Evolutionary conservation across 202 grass and related monocot species (phyloP).

Genomic region (Bolboschoenoplectus hybrid): DNA sequence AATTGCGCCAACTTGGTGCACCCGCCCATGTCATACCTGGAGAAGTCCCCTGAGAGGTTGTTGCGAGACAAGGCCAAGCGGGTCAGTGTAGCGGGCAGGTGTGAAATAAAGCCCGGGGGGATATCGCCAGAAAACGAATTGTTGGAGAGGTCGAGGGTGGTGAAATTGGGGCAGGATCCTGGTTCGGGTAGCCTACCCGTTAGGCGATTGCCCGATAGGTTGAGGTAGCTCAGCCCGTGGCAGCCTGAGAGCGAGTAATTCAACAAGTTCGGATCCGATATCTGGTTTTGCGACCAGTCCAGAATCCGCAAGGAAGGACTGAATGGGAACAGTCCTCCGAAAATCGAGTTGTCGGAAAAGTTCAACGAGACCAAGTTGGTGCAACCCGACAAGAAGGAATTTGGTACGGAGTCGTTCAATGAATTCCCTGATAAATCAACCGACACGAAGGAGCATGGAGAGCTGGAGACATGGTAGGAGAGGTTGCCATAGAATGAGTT

Average conservation of each 20-base stretch:
- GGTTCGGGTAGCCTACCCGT: constrained; percentile 51
- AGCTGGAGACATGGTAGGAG: constrained; percentile 48
- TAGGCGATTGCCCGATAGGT: constrained; percentile 81
- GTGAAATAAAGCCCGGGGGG: constrained; percentile 45
- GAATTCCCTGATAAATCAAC: constrained; percentile 80
- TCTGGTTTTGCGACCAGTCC: constrained; percentile 72
- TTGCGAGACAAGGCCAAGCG: constrained; percentile 63
- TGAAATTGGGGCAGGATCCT: constrained; percentile 53
- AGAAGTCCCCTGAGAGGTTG: constrained; percentile 82
- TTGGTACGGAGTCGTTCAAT: constrained; percentile 64
- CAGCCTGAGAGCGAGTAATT: constrained; percentile 76
- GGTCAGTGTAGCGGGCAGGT: constrained; percentile 50
- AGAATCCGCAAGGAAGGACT: constrained; percentile 55
- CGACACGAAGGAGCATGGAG: constrained; percentile 54
- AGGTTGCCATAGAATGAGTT: constrained; percentile 94
- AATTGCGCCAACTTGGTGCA: constrained; percentile 62
- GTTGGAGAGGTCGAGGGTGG: constrained; percentile 70
- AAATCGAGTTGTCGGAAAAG: constrained; percentile 66
- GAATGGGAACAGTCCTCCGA: constrained; percentile 65
- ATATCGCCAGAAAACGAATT: constrained; percentile 71
- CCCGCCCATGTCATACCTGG: constrained; percentile 56
- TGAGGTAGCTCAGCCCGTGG: constrained; percentile 67
- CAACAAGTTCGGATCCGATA: constrained; percentile 60
- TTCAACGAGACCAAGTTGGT: constrained; percentile 56
- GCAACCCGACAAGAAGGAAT: constrained; percentile 63